A percentile compares a stretch with the other conserved stretches of the same genome.
These are phyloP conservation scores for Sporothrix schenckii DNA, from an alignment of 2,329 filamentous ascomycete species.

Conservation along the genomic window DNA sequence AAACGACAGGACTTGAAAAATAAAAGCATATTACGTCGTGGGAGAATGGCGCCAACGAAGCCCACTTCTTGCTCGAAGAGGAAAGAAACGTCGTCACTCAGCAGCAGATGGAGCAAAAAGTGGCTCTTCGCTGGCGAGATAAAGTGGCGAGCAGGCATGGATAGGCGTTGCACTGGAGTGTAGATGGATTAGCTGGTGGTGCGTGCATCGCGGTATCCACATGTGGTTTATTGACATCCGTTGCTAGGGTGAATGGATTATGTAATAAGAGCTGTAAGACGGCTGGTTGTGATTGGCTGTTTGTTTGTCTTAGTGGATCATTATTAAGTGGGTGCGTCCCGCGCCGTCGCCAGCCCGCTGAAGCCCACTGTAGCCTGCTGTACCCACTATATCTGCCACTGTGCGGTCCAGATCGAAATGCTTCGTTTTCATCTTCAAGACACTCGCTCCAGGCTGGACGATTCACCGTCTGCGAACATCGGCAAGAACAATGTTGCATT, in stretches of 20 bases:
- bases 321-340: constrained; percentile 7
- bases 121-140: background rate
- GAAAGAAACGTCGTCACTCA: constrained; percentile 9
- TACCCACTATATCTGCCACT: background rate
- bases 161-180: constrained; percentile 20
- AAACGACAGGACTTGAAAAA: background rate
- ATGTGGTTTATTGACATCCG: constrained; percentile 30
- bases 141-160: background rate
- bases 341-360: constrained; percentile 11
- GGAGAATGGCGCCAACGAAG: background rate
- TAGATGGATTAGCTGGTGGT: background rate
- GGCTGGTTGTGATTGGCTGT: background rate
- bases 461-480: no score
- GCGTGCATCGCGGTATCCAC: constrained; percentile 13
- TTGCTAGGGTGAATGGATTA: constrained; percentile 27
- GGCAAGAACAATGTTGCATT: background rate
- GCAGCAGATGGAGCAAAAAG: constrained; percentile 5
- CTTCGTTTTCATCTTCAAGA: background rate
- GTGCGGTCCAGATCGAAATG: background rate
- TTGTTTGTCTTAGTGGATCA: background rate
- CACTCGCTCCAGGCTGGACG: background rate
- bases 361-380: background rate
- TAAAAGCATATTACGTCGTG: background rate
- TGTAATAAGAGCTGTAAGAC: background rate
- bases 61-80: constrained; percentile 18